Percentiles rank a stretch among this genome's conserved stretches.
Evolutionary conservation across 1,284 basidiomycete species (phyloP).

Genomic region (Leucocoprinus gongylophorus): DNA sequence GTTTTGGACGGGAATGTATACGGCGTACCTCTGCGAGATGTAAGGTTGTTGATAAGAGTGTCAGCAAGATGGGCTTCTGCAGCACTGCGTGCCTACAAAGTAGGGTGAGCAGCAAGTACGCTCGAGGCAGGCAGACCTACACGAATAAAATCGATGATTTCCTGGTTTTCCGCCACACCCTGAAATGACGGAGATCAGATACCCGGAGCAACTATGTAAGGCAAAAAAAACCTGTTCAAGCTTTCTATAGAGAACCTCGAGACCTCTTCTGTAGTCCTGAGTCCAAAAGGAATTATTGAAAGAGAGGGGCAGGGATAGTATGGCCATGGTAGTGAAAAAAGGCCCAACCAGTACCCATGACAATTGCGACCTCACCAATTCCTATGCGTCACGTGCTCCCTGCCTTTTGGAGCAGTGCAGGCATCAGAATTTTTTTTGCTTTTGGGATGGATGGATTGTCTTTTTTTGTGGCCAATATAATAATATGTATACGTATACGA

Average conservation of each 20-base stretch:
- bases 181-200: slow-evolving; percentile 27
- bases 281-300: slow-evolving; percentile 93
- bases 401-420: neutral
- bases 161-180: slow-evolving; percentile 74
- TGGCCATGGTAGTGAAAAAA: slow-evolving; percentile 52
- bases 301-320: slow-evolving; percentile 74
- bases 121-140: slow-evolving; percentile 36
- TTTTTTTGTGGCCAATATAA: neutral
- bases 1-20: slow-evolving; percentile 6
- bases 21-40: slow-evolving; percentile 45
- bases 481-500: too few species aligned
- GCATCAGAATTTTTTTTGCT: too few species aligned
- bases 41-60: slow-evolving; percentile 46
- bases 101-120: slow-evolving; percentile 10
- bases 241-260: slow-evolving; percentile 71
- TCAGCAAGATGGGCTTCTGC: slow-evolving; percentile 58
- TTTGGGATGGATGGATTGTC: neutral
- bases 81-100: slow-evolving; percentile 50
- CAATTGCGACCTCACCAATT: neutral
- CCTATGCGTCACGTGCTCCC: neutral
- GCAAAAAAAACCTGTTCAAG: slow-evolving; percentile 61
- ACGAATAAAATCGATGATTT: slow-evolving; percentile 75
- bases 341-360: neutral
- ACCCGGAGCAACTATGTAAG: slow-evolving; percentile 7
- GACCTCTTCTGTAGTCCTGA: slow-evolving; percentile 76